A percentile compares a stretch with the other conserved stretches of the same genome.
phyloP scores from a whole-genome alignment of 2,329 filamentous ascomycete genomes.

The Microcera coccophila region DNA sequence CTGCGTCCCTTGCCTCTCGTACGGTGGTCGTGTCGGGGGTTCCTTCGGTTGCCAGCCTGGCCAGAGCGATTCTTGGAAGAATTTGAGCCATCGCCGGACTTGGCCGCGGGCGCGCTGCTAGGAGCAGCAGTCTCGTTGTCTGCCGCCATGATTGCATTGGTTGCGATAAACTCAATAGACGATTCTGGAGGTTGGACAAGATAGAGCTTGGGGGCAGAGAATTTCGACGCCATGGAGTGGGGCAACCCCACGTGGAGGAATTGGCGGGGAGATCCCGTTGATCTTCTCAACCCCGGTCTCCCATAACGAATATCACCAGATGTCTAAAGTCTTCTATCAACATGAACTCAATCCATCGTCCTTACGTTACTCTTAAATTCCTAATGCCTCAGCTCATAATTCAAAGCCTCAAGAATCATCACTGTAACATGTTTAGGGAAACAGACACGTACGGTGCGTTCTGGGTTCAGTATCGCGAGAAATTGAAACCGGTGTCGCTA shows the following conservation, averaged over 20 bases:
- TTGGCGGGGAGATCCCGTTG: no score
- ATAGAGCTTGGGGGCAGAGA: constrained; percentile 10
- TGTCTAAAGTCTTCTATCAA: no score
- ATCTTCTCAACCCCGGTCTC: no score
- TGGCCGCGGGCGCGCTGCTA: constrained; percentile 19
- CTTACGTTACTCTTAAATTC: no score
- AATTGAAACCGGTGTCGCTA: no score
- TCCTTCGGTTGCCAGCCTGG: constrained; percentile 24
- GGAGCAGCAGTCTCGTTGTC: constrained; percentile 28
- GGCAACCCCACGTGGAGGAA: constrained; percentile 2
- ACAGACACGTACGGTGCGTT: no score
- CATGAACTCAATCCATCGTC: no score
- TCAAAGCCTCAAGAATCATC: no score
- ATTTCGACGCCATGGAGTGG: constrained; percentile 12
- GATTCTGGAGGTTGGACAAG: constrained; percentile 7
- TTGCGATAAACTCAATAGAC: neutral
- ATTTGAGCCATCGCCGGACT: constrained; percentile 13
- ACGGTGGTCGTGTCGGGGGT: constrained; percentile 28
- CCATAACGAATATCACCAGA: no score
- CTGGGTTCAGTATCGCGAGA: no score
- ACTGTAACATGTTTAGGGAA: no score
- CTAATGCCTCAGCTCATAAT: no score
- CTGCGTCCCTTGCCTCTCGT: constrained; percentile 27
- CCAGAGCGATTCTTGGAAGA: constrained; percentile 17
- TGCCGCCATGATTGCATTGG: constrained; percentile 34